phyloP scores from a whole-genome alignment of 176 grass and related monocot species.

The Juncus inflexus region DNA sequence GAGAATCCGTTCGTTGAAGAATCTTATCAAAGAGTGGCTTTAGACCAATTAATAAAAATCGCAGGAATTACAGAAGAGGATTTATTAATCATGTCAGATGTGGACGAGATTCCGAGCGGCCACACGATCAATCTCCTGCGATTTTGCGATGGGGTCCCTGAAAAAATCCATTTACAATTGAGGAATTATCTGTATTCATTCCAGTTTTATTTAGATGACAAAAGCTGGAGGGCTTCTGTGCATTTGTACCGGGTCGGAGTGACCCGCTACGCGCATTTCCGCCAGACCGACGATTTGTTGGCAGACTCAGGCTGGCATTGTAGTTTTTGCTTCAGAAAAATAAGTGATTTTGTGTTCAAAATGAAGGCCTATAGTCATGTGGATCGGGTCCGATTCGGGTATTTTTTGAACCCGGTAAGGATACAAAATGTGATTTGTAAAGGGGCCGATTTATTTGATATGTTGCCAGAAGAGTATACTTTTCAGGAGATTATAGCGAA shows the following conservation, averaged over 20 bases:
- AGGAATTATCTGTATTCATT: slow-evolving; percentile 89
- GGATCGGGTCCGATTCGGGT: slow-evolving; percentile 66
- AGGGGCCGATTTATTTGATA: slow-evolving; percentile 76
- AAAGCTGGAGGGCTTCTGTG: slow-evolving; percentile 77
- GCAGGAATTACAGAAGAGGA: slow-evolving; percentile 66
- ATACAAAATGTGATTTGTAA: slow-evolving; percentile 82
- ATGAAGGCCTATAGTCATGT: slow-evolving; percentile 91
- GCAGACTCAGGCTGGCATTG: slow-evolving; percentile 94
- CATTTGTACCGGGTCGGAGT: slow-evolving; percentile 66
- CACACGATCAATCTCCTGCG: slow-evolving; percentile 78
- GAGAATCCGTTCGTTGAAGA: slow-evolving; percentile 95
- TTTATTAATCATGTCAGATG: slow-evolving; percentile 93
- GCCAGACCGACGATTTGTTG: slow-evolving; percentile 71
- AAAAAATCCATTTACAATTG: slow-evolving; percentile 70
- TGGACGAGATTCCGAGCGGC: slow-evolving; percentile 83
- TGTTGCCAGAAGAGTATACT: slow-evolving; percentile 87
- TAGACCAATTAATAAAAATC: slow-evolving; percentile 72
- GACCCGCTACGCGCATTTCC: slow-evolving; percentile 70
- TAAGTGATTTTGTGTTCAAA: slow-evolving; percentile 77
- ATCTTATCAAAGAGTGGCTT: slow-evolving; percentile 75
- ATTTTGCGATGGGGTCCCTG: slow-evolving; percentile 73
- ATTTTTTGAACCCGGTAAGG: slow-evolving; percentile 55
- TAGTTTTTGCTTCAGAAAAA: slow-evolving; percentile 79
- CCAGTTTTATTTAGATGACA: slow-evolving; percentile 68
- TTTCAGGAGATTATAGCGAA: slow-evolving; percentile 92